Evolutionary conservation across 495 filamentous ascomycete species (phyloP), one percentile per base, ranked within the genome.

Genomic region (Talaromyces thailandensis): DNA sequence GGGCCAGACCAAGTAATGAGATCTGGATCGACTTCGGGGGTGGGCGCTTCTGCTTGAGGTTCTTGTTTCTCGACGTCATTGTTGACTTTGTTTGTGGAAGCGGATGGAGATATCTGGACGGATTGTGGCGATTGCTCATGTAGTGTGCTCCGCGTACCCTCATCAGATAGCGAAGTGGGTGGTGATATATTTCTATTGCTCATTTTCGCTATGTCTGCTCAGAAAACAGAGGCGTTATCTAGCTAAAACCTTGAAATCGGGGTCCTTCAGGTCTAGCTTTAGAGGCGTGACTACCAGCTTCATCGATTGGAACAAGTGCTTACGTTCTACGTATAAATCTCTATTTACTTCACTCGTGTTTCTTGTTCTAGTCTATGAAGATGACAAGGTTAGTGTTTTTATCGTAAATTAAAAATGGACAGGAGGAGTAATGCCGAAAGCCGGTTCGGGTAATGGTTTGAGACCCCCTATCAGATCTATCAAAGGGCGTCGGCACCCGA

Each of bases 1-100:
- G 65, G 37, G 14, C 64, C 35, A n/a, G 29, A 25, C 61, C 55
- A 60, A 23, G 37, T 32, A 25, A 60, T 29, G 21, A 66, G 6
- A 56, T 56, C n/a, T n/a, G 52, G 14, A 29, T 55, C 9, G 14
- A 16, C 9, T 24, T 56, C 11, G 2, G 18, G 21, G 16, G 9
- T 56, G 4, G 52, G 52, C 11, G 43, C 43, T 48, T 48, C 43
- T 8, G 43, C 7, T 48, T 21, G 43, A 48, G 43, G n/a, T 2
- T 18, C 18, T 48, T 48, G 43, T 48, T 48, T 48, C 43, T 48
- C 43, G 18, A 48, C 18, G 43, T 48, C 43, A 48, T 18, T 48
- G 43, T 48, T 9, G 4, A 48, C 7, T 21, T 48, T 23, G 6
- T 48, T 48, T 1, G 16, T 48, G 43, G 43, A 48, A 48, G 43